Conservation (phyloP, 2,329 filamentous ascomycete species). For the Cytospora chrysosperma region DNA sequence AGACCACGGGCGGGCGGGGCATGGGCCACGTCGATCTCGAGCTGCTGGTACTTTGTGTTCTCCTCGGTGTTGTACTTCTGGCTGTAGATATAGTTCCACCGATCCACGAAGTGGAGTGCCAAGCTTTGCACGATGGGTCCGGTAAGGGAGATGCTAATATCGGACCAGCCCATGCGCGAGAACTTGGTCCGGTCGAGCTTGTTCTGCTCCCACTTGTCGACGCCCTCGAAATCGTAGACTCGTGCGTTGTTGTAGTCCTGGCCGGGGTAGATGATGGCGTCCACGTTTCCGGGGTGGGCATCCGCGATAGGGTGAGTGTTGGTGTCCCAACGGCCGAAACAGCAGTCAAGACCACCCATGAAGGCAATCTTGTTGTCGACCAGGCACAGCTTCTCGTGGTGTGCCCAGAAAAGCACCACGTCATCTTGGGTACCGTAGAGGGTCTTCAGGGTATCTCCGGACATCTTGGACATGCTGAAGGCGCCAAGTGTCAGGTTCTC, state of each 20-base stretch:
- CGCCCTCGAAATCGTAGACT: slow-evolving; percentile 78
- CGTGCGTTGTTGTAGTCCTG: slow-evolving; percentile 92
- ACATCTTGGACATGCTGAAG: slow-evolving; percentile 62
- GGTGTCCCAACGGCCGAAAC: slow-evolving; percentile 85
- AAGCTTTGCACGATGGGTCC: slow-evolving; percentile 76
- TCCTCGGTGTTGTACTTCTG: slow-evolving; percentile 68
- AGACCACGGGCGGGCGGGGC: slow-evolving; percentile 27
- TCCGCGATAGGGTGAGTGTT: slow-evolving; percentile 83
- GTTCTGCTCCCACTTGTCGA: slow-evolving; percentile 78
- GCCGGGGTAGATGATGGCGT: slow-evolving; percentile 77
- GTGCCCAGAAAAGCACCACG: slow-evolving; percentile 85
- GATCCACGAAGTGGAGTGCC: slow-evolving; percentile 73
- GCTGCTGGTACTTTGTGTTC: slow-evolving; percentile 48
- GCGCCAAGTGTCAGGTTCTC: slow-evolving; percentile 42
- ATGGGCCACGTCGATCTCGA: slow-evolving; percentile 28
- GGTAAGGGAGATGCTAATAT: slow-evolving; percentile 73
- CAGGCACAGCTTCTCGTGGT: slow-evolving; percentile 87
- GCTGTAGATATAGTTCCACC: slow-evolving; percentile 89
- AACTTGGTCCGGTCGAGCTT: slow-evolving; percentile 77
- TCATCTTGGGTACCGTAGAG: slow-evolving; percentile 81
- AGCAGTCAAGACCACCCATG: slow-evolving; percentile 89
- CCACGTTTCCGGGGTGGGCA: slow-evolving; percentile 74
- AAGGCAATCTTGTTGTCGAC: slow-evolving; percentile 79
- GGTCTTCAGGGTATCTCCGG: slow-evolving; percentile 70
- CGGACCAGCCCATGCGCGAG: slow-evolving; percentile 91